These are phyloP conservation scores for Jatropha podagrica DNA, from an alignment of 441 rosid genomes.

Conservation along the genomic window DNA sequence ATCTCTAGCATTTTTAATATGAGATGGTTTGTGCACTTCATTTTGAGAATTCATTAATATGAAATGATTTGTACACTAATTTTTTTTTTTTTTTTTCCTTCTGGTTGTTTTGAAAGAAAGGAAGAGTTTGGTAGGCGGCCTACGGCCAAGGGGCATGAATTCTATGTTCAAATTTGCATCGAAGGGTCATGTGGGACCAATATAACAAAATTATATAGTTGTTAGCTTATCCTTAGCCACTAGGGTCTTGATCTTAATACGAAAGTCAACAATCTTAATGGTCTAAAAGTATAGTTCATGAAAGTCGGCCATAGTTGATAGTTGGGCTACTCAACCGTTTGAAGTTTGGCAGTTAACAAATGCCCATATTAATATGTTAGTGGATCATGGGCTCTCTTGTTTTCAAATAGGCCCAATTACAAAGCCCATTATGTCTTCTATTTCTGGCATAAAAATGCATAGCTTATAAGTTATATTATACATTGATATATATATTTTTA, in stretches of 20 bases:
- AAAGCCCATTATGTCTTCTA: neutral
- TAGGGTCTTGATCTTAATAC: neutral
- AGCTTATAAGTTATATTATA: neutral
- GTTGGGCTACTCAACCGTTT: neutral
- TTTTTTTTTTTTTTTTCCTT: neutral
- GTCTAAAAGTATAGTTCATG: neutral
- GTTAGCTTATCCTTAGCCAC: neutral
- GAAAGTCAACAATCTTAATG: conserved; percentile 17
- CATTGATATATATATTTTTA: neutral
- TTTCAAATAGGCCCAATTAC: neutral
- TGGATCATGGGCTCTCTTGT: neutral
- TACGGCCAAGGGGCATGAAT: conserved; percentile 5
- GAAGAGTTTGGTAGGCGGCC: neutral
- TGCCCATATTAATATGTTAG: neutral
- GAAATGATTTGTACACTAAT: too few relatives aligned
- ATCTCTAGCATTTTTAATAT: too few relatives aligned
- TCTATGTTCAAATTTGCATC: conserved; percentile 10
- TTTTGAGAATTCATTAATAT: too few relatives aligned
- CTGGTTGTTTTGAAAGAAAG: neutral
- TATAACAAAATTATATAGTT: neutral
- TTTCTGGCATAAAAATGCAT: neutral
- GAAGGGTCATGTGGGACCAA: neutral
- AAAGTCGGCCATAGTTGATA: neutral
- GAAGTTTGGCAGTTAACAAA: neutral
- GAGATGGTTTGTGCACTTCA: too few relatives aligned